Evolutionary conservation across 345 rosid genomes (phyloP), one percentile per base, ranked within the genome.

Genomic region (Durio zibethinus): DNA sequence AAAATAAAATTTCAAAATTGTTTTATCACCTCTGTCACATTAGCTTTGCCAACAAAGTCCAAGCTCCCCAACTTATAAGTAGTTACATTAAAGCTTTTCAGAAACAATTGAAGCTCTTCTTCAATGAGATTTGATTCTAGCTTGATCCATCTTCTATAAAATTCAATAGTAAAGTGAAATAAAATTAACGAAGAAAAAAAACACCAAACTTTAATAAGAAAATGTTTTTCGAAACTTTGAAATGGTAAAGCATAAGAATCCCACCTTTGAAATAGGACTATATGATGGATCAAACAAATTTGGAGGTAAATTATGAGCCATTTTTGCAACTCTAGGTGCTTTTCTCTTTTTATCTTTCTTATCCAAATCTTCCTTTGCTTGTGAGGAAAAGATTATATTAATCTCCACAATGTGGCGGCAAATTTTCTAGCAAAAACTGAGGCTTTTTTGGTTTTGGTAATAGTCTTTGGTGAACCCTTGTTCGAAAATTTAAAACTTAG

Each of bases 321-420:
- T 67, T 75, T 79, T 74, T 29, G 80, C 76, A 47, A 59, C 63
- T 47, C 78, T 84, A 21, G 73, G 73, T 9, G 77, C 76, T 81
- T 78, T 85, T 81, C 76, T 75, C 77, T 81, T 82, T 59, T 69
- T 52, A 4, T 85, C 79, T 84, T 85, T 81, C 85, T 77, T 82
- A 38, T 82, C 91, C 66, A 47, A 79, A 21, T 80, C 78, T 48
- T 82, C 78, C 25, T 66, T 76, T 20, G 18, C 60, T 9, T 72
- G 75, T 0, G 90, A 83, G 0, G 91, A 86, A 72, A 88, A 80
- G 48, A 88, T 82, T 79, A 83, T 87, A 56, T 89, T 90, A 83
- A 93, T 90, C 78, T 89, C 99, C 99, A 92, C 68, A 93, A 81
- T 2, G 92, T 90, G 9, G 99, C 99, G 6, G 93, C 99, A 50